These are phyloP conservation scores for Neltuma alba DNA, from an alignment of 306 rosid species.

Conservation along the genomic window DNA sequence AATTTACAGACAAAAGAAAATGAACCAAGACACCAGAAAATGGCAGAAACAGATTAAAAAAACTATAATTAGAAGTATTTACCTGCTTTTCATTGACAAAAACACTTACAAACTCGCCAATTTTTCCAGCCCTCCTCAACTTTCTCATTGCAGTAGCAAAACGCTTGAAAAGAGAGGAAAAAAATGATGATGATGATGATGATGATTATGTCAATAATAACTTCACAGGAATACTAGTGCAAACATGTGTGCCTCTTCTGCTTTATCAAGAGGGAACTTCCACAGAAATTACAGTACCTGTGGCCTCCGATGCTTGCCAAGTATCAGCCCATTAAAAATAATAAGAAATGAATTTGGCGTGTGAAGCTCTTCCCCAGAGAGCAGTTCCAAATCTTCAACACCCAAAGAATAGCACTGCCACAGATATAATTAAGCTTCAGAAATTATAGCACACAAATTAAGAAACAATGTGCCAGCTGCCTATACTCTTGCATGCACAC, in stretches of 20 bases:
- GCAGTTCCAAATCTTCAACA: conserved; percentile 77
- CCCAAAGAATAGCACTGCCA: conserved; percentile 72
- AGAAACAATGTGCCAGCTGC: not conserved
- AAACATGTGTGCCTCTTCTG: not conserved
- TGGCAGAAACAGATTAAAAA: not conserved
- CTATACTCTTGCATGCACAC: not conserved
- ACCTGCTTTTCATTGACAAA: conserved; percentile 93
- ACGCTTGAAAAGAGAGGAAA: conserved; percentile 36
- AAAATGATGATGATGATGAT: too few relatives aligned
- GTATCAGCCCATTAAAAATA: conserved; percentile 82
- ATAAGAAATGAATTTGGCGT: conserved; percentile 86
- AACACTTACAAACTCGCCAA: conserved; percentile 91
- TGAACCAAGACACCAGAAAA: conserved; percentile 26
- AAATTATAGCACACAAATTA: conserved; percentile 18
- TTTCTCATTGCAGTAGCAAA: conserved; percentile 76
- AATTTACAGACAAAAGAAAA: not conserved
- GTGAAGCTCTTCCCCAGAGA: conserved; percentile 92
- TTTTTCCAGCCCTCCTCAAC: conserved; percentile 82
- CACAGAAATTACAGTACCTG: conserved; percentile 51
- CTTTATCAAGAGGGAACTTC: not conserved
- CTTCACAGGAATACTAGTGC: conserved; percentile 1
- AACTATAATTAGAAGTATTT: not conserved
- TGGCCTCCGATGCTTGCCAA: conserved; percentile 93
- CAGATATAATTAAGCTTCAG: conserved; percentile 32
- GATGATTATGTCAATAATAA: not conserved